Evolutionary conservation across 495 filamentous ascomycete genomes (phyloP).

Genomic region (Haplographium delicatum): DNA sequence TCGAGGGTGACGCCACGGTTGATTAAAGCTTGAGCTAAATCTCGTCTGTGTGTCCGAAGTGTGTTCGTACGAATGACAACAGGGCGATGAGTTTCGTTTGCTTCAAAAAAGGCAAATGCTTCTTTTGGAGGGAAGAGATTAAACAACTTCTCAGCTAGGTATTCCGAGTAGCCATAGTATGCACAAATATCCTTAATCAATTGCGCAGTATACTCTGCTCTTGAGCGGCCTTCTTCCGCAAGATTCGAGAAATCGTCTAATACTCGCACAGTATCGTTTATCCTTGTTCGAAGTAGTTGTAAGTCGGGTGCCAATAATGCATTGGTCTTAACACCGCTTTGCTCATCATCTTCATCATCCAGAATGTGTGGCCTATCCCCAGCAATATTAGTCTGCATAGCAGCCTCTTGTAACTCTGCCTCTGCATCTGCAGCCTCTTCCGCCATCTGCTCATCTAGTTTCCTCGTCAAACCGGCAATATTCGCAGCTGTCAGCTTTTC

Average conservation of each 20-base stretch:
- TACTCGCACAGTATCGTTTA: slow-evolving; percentile 89
- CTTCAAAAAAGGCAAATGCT: slow-evolving; percentile 97
- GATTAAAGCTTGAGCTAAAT: slow-evolving; percentile 90
- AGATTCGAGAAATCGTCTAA: slow-evolving; percentile 81
- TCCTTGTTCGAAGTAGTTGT: slow-evolving; percentile 81
- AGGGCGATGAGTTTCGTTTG: slow-evolving; percentile 88
- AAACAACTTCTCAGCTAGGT: slow-evolving; percentile 80
- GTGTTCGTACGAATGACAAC: slow-evolving; percentile 91
- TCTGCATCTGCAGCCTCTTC: slow-evolving; percentile 72
- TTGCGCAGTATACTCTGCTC: slow-evolving; percentile 81
- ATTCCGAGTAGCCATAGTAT: slow-evolving; percentile 86
- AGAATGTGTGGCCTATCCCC: slow-evolving; percentile 73
- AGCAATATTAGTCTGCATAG: slow-evolving; percentile 90
- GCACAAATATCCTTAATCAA: slow-evolving; percentile 88
- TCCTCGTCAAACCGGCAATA: slow-evolving; percentile 82
- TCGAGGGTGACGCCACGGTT: slow-evolving; percentile 95
- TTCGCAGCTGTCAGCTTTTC: slow-evolving; percentile 93
- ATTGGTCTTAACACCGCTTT: slow-evolving; percentile 41
- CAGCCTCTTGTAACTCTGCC: slow-evolving; percentile 77
- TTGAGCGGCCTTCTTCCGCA: slow-evolving; percentile 68
- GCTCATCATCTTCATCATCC: slow-evolving; percentile 47
- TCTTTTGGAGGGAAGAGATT: slow-evolving; percentile 89
- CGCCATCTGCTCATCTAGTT: slow-evolving; percentile 66
- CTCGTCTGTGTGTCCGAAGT: slow-evolving; percentile 82
- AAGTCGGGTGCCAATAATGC: slow-evolving; percentile 74